phyloP scores from a whole-genome alignment of 352 stramenopile genomes.

The Globisporangium takayamanum region DNA sequence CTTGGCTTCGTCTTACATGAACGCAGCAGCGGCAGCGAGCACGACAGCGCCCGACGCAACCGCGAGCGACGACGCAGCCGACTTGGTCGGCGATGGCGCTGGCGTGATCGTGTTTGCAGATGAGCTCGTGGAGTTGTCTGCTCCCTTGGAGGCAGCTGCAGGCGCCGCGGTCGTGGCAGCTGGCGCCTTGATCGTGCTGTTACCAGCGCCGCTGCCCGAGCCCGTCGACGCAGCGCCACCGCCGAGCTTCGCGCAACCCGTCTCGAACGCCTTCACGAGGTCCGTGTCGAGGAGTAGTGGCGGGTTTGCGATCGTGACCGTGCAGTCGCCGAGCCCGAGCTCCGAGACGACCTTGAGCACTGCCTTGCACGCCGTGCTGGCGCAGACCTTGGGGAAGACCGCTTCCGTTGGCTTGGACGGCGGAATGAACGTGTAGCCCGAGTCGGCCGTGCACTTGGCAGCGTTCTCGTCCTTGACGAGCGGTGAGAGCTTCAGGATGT shows the following conservation, averaged over 20 bases:
- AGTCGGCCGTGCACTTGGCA: slow-evolving; percentile 19
- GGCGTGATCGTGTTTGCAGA: neutral
- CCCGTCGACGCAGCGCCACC: neutral
- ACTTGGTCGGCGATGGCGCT: slow-evolving; percentile 2
- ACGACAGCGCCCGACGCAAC: slow-evolving; percentile 5
- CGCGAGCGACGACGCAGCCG: slow-evolving; percentile 3
- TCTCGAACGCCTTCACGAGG: neutral
- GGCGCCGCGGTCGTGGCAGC: neutral
- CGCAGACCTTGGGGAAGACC: slow-evolving; percentile 24
- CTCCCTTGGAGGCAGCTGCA: neutral
- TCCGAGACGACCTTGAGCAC: slow-evolving; percentile 20
- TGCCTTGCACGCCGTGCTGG: slow-evolving; percentile 19
- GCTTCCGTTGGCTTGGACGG: slow-evolving; percentile 16
- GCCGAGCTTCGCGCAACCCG: neutral
- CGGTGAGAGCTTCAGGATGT: slow-evolving; percentile 16
- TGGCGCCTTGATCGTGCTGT: neutral
- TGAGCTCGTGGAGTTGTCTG: neutral
- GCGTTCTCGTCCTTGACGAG: slow-evolving; percentile 13
- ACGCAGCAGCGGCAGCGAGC: slow-evolving; percentile 9
- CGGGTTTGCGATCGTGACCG: neutral
- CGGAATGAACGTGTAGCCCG: slow-evolving; percentile 25
- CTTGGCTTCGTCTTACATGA: slow-evolving; percentile 8
- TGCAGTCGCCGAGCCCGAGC: slow-evolving; percentile 18
- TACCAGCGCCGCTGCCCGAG: neutral
- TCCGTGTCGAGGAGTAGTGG: neutral